A percentile compares a stretch with the other conserved stretches of the same genome.
Conservation (phyloP, 2,329 filamentous ascomycete species). For the Cladosporium sp. region DNA sequence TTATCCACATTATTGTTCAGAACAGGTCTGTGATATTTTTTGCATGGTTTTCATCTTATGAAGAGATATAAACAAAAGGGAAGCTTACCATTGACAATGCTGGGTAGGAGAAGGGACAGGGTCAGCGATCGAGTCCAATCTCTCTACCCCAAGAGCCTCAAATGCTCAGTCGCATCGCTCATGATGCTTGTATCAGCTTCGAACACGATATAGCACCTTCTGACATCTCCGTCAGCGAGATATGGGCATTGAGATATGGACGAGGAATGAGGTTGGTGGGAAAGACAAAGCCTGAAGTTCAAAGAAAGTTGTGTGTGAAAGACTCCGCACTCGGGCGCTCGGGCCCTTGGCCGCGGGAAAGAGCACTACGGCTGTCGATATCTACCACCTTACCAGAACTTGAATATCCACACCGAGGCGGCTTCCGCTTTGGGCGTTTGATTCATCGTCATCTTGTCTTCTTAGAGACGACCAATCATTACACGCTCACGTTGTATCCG, state of each 20-base stretch:
- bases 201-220: no score
- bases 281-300: not conserved
- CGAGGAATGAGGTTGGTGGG: not conserved
- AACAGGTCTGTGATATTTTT: conserved; percentile 13
- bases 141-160: no score
- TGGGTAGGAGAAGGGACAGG: no score
- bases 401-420: not conserved
- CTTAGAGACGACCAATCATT: not conserved
- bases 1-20: conserved; percentile 12
- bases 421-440: not conserved
- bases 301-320: not conserved
- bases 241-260: not conserved
- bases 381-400: not conserved
- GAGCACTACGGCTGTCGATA: not conserved
- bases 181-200: no score
- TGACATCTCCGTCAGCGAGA: not conserved
- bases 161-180: no score
- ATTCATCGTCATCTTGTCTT: not conserved
- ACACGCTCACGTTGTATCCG: not conserved
- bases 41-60: conserved; percentile 12
- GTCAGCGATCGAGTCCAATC: no score
- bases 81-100: conserved; percentile 1
- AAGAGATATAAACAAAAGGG: not conserved
- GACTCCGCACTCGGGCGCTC: not conserved
- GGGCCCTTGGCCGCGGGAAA: not conserved